phyloP scores from a whole-genome alignment of 148 eudicot species.

The Euryodendron excelsum region DNA sequence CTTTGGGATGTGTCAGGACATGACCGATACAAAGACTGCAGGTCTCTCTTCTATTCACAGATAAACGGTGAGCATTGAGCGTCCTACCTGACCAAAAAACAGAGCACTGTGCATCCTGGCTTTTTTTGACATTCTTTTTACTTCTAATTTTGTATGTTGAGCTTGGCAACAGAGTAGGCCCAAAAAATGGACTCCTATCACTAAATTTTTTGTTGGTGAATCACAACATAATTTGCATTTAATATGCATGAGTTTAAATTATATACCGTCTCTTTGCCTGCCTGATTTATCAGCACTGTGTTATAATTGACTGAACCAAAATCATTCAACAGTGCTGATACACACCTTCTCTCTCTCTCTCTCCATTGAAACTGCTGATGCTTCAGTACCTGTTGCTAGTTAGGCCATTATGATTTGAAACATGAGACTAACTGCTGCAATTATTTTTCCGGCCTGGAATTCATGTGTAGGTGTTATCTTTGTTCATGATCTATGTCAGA shows the following conservation, averaged over 20 bases:
- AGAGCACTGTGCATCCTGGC: slow-evolving; percentile 13
- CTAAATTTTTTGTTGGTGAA: slow-evolving; percentile 5
- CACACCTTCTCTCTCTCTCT: not conserved
- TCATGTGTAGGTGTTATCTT: slow-evolving; percentile 71
- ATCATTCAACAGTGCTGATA: not conserved
- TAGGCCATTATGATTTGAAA: slow-evolving; percentile 1
- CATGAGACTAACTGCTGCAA: not conserved
- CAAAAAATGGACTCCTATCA: not conserved
- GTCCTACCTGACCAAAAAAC: too few species aligned
- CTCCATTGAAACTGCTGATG: not conserved
- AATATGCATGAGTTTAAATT: not conserved
- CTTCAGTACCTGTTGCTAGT: not conserved
- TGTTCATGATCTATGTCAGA: slow-evolving; percentile 88
- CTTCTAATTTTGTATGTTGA: not conserved
- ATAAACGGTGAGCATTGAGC: slow-evolving; percentile 60
- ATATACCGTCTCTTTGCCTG: not conserved
- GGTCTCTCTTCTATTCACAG: slow-evolving; percentile 86
- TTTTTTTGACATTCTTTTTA: not conserved
- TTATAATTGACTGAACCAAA: not conserved
- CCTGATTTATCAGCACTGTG: not conserved
- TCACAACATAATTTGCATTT: not conserved
- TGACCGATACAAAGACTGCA: slow-evolving; percentile 91
- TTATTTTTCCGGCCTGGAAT: slow-evolving; percentile 8
- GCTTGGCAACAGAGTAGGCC: not conserved
- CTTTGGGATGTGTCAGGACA: slow-evolving; percentile 97